phyloP scores from a whole-genome alignment of 2,329 filamentous ascomycete species.

The Fusarium sublunatum region DNA sequence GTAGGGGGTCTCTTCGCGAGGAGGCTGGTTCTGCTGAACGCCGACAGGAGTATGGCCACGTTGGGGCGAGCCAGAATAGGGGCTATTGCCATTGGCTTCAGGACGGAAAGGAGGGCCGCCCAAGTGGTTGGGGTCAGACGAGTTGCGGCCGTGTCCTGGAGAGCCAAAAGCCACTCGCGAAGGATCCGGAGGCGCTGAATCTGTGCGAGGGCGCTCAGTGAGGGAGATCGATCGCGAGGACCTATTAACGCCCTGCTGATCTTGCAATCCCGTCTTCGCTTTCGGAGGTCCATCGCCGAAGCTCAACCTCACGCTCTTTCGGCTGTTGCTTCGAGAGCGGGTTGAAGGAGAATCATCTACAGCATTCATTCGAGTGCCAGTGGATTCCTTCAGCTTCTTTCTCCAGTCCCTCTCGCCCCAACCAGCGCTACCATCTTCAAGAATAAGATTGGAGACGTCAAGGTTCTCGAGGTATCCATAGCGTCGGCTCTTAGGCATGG shows the following conservation, averaged over 20 bases:
- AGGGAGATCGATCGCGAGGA: slow-evolving; percentile 65
- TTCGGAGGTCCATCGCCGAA: slow-evolving; percentile 52
- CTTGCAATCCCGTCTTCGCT: slow-evolving; percentile 67
- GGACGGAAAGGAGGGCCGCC: slow-evolving; percentile 43
- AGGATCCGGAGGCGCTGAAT: slow-evolving; percentile 62
- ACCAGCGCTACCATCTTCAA: slow-evolving; percentile 76
- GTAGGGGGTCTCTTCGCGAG: slow-evolving; percentile 65
- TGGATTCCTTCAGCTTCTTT: slow-evolving; percentile 87
- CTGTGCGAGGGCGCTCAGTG: slow-evolving; percentile 58
- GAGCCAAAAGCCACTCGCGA: slow-evolving; percentile 52
- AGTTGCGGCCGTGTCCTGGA: slow-evolving; percentile 58
- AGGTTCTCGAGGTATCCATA: slow-evolving; percentile 92
- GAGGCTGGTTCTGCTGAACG: slow-evolving; percentile 57
- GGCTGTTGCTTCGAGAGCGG: slow-evolving; percentile 66
- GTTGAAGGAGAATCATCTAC: slow-evolving; percentile 61
- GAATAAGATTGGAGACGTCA: slow-evolving; percentile 84
- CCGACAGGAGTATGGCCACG: slow-evolving; percentile 53
- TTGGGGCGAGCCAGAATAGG: slow-evolving; percentile 49
- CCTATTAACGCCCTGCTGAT: slow-evolving; percentile 62
- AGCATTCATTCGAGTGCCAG: slow-evolving; percentile 78
- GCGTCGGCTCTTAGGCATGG: slow-evolving; percentile 87
- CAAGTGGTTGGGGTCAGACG: slow-evolving; percentile 58
- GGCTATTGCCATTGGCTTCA: slow-evolving; percentile 42
- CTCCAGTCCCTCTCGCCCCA: slow-evolving; percentile 95
- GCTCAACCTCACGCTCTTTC: slow-evolving; percentile 68